phyloP scores from a whole-genome alignment of 2,329 filamentous ascomycete species.

The Penicillium sp. region DNA sequence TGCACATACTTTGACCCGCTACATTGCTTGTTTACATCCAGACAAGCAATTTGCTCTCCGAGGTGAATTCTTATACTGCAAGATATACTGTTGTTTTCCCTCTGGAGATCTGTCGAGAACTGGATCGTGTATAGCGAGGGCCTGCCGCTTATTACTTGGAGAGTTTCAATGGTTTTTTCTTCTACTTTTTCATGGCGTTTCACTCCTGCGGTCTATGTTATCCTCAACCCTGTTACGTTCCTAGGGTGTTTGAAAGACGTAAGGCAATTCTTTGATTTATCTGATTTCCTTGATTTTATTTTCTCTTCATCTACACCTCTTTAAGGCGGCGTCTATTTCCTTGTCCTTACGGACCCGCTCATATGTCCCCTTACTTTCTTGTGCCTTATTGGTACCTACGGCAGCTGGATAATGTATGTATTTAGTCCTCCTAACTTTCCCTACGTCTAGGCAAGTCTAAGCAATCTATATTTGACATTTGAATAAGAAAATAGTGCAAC shows the following conservation, averaged over 20 bases:
- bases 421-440: conserved; percentile 29
- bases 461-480: conserved; percentile 3
- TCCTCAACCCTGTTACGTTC: conserved; percentile 40
- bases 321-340: conserved; percentile 16
- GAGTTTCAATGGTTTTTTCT: neutral
- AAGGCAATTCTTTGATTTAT: conserved; percentile 2
- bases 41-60: conserved; percentile 1
- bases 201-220: conserved; percentile 28
- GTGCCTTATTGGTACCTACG: conserved; percentile 25
- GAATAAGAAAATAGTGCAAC: neutral
- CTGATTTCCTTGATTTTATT: conserved; percentile 9
- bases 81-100: neutral
- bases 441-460: conserved; percentile 10
- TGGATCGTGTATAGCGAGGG: conserved; percentile 33
- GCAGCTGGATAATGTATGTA: conserved; percentile 43
- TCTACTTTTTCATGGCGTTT: conserved; percentile 28
- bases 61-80: neutral
- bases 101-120: conserved; percentile 12
- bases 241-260: conserved; percentile 38
- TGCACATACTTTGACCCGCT: conserved; percentile 33
- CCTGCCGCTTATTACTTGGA: conserved; percentile 22
- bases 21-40: conserved; percentile 7
- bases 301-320: conserved; percentile 21
- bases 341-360: conserved; percentile 6
- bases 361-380: conserved; percentile 20